Base-by-base conservation (phyloP, 257 asterid species). In the Solanum chmielewskii region DNA sequence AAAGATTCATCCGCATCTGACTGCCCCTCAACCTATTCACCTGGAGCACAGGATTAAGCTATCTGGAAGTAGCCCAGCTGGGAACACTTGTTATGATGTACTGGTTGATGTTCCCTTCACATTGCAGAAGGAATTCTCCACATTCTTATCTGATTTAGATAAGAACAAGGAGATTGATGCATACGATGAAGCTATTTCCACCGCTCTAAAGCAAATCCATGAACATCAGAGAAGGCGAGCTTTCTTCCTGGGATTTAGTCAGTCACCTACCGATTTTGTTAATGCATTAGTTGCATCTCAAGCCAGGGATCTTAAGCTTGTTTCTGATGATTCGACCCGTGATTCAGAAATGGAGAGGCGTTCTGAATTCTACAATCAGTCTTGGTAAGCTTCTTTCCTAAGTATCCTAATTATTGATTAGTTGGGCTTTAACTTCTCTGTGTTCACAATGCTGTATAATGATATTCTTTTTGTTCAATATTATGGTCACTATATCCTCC, bases 221-320 rank as follows among this genome's bases (percentile, higher is more conserved):
- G 95, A 94, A 86, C 96, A 94, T 88, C 86, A 86, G 42, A 88
- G 86, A 86, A 92, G 95, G 86, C 92, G 94, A 39, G 94, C 98
- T 42, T 96, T 96, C 92, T 96, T 95, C 88, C 92, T 95, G 47
- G 98, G 98, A 83, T 96, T 95, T 88, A 94, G 99, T 90, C 98
- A 93, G 90, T 96, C 99, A 13, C 98, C 99, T 33, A 93, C 94
- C 3, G 99, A 96, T 93, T 96, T 96, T 89, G 90, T 95, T 47
- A 95, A 95, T 90, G 90, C 94, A 21, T 85, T 96, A 74, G 90
- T 95, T 86, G 92, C 98, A 88, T 96, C 99, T 87, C 99, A 96
- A 91, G 93, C 94, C 84, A 91, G 93, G 90, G 99, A 96, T 89
- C 90, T 94, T 90, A 96, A 95, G 93, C 90, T 93, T 93, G 90